Base-by-base conservation (phyloP, 2,329 filamentous ascomycete species). In the Talaromyces islandicus region DNA sequence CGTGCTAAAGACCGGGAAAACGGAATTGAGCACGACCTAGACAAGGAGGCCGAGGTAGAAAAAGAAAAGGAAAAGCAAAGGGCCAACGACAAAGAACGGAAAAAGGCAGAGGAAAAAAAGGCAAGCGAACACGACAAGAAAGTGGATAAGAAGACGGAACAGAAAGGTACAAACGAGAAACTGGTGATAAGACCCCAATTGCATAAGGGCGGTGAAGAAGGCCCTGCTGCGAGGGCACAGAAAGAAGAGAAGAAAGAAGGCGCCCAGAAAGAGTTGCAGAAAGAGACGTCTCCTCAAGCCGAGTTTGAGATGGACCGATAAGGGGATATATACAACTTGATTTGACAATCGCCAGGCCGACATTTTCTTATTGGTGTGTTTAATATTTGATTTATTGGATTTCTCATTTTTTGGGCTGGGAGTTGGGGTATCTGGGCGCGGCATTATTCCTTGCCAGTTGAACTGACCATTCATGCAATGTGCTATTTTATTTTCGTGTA, bases 51-150 rank as follows among this genome's bases (percentile, higher is more conserved):
- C 24, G 27, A 54, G 54, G 24, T 35, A 17, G 24, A 10, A 50
- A 55, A 55, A 41, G 43, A 29, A 35, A 32, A 43, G 41, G 24
- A 30, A 17, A 29, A 29, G 17, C 5, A 17, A 12, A 5, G 7
- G 27, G 27, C 48, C 4, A 19, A 12, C n/a, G 35, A 38, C n/a
- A 10, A n/a, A 14, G 53, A 35, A 14, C 21, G 7, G 25, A 71
- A 81, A 65, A 70, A 75, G 52, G 51, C 59, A n/a, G 29, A 57
- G 19, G 62, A 64, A 30, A 25, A 66, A 60, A 58, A 25, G 25
- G 59, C 66, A 46, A 46, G n/a, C 3, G 43, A 46, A 21, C 9
- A 17, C 4, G 43, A 19, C n/a, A 46, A 46, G 19, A 46, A 46
- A 12, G 3, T 4, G 12, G 32, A 41, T 30, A 3, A 41, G 21